These are phyloP conservation scores for Circinella umbellata DNA, from an alignment of 371 early-diverging fungal species.

Conservation along the genomic window DNA sequence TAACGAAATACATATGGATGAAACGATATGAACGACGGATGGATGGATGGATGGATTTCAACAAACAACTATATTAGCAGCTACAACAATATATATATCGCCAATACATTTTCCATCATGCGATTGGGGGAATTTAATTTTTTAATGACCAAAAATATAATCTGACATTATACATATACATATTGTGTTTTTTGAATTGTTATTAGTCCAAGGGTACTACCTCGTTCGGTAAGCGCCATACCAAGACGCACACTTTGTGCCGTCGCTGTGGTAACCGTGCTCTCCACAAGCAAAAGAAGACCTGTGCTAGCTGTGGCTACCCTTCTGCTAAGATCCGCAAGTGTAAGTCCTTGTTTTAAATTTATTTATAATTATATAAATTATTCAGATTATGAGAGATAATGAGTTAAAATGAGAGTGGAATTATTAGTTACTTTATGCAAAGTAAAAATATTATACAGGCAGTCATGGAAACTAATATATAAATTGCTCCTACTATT, in stretches of 20 bases:
- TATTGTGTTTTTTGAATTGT: slow-evolving; percentile 2
- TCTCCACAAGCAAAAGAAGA: slow-evolving; percentile 99
- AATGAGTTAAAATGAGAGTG: background rate
- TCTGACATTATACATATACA: background rate
- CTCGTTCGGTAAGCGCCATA: slow-evolving; percentile 99
- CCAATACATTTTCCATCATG: background rate
- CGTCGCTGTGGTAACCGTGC: slow-evolving; percentile 96
- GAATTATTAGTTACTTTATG: background rate
- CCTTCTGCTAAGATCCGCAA: slow-evolving; percentile 96
- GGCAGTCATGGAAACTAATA: no score
- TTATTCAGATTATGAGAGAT: background rate
- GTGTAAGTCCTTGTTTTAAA: slow-evolving; percentile 61
- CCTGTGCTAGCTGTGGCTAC: slow-evolving; percentile 98
- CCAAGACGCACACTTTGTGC: slow-evolving; percentile 98
- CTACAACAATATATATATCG: background rate
- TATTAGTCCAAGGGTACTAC: slow-evolving; percentile 97
- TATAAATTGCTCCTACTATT: no score
- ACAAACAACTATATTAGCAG: background rate
- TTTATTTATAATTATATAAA: no score
- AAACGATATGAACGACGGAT: slow-evolving; percentile 10
- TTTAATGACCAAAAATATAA: no score
- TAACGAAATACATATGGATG: background rate
- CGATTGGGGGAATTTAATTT: background rate
- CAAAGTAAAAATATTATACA: no score
- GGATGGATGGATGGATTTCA: slow-evolving; percentile 16